Base-by-base conservation (phyloP, 257 asterid species). In the Jasminum sambac region DNA sequence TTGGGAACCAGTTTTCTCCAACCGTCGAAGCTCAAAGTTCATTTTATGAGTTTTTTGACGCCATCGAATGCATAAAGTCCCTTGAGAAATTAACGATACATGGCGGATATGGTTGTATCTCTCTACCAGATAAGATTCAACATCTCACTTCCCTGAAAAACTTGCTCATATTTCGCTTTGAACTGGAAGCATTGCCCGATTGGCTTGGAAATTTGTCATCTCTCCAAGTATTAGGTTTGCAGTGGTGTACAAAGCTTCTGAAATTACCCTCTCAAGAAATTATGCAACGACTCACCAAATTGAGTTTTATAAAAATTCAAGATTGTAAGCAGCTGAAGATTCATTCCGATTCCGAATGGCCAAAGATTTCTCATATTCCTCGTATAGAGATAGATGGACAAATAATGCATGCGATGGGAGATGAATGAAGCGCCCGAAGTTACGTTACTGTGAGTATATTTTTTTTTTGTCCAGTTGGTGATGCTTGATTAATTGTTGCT, bases 221-320 rank as follows among this genome's bases (percentile, higher is more conserved):
- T 30, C 71, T 63, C 13, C 62, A 64, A 17, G 0, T 8, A 14
- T 24, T 72, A 19, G n/a, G 8, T 72, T 6, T 11, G 0, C 5
- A 0, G 14, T n/a, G n/a, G 6, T 48, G 65, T 9, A 19, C 9
- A 14, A 72, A 64, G 5, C 71, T 72, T 21, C 36, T 23, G 52
- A 25, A 48, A 48, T 58, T 72, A 37, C 65, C 76, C 43, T 46
- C 64, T 11, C 11, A 17, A 17, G 76, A 72, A 63, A 70, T 65
- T 55, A 64, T 42, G 39, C 48, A 37, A 37, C 48, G 71, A 50
- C 76, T 72, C 63, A 40, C 34, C 43, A 64, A 64, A 48, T 59
- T 72, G 23, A 44, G 8, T 10, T 23, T 7, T 5, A 2, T 72
- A 8, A 9, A 2, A 25, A 64, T 64, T 11, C 2, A 24, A 6